phyloP scores from a whole-genome alignment of 177 flowering plant genomes.

The Telopea speciosissima region DNA sequence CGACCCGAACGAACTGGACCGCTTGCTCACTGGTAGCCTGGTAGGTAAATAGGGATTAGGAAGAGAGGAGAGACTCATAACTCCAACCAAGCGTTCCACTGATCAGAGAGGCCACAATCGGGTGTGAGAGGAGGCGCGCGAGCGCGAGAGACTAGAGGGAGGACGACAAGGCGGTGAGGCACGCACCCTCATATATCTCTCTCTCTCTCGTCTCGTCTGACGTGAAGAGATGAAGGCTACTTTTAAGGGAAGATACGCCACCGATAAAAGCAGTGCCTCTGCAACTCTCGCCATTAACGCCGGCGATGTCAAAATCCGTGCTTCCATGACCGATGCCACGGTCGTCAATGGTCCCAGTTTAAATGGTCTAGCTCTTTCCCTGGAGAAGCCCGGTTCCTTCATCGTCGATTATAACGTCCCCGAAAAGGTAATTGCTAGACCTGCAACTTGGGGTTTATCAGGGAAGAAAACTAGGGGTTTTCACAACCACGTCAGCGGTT shows the following conservation, averaged over 20 bases:
- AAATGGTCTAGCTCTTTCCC: conserved; percentile 54
- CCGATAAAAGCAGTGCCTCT: conserved; percentile 47
- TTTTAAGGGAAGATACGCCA: conserved; percentile 48
- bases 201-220: neutral
- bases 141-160: neutral
- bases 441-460: neutral
- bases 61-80: too few species aligned
- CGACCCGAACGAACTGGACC: too few species aligned
- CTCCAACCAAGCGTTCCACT: too few species aligned
- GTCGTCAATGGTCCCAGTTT: conserved; percentile 65
- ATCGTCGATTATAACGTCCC: conserved; percentile 77
- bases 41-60: too few species aligned
- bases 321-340: conserved; percentile 81
- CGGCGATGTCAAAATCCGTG: conserved; percentile 77
- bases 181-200: too few species aligned
- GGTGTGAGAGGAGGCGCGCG: neutral
- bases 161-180: neutral
- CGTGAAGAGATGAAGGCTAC: conserved; percentile 55
- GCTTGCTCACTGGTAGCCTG: too few species aligned
- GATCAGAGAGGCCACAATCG: neutral
- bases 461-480: neutral
- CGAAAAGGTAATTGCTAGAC: conserved; percentile 41
- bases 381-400: conserved; percentile 89
- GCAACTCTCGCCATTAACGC: conserved; percentile 49
- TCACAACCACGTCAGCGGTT: neutral